Conservation (phyloP, 257 asterid genomes). For the Rubia yunnanensis region DNA sequence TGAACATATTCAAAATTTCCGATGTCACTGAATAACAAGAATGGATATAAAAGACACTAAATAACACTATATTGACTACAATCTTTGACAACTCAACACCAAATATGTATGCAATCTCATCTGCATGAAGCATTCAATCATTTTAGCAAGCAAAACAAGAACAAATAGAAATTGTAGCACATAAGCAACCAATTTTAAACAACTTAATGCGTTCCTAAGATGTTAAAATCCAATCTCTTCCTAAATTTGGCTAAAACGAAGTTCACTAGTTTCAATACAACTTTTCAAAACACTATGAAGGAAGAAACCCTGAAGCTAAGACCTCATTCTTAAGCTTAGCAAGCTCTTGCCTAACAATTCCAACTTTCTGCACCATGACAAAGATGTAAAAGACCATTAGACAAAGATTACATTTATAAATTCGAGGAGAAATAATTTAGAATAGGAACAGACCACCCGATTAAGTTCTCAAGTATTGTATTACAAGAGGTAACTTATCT, state of each 20-base stretch:
- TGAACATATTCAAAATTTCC: no score
- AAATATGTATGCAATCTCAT: background rate
- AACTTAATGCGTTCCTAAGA: background rate
- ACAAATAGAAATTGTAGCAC: background rate
- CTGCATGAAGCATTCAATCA: no score
- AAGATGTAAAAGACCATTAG: background rate
- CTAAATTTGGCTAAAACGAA: background rate
- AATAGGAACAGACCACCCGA: no score
- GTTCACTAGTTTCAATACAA: slow-evolving; percentile 5
- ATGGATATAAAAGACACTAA: no score
- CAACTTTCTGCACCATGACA: slow-evolving; percentile 57
- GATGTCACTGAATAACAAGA: no score
- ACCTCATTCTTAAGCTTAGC: slow-evolving; percentile 60
- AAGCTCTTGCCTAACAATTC: slow-evolving; percentile 82
- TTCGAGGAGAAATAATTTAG: no score
- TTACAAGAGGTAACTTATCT: no score
- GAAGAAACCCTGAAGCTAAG: slow-evolving; percentile 16
- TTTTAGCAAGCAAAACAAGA: background rate
- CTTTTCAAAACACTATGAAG: slow-evolving; percentile 3
- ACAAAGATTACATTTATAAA: background rate
- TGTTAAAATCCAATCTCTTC: background rate
- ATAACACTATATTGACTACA: no score
- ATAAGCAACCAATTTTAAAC: no score
- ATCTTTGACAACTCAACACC: background rate
- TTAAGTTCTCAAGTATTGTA: no score